These are phyloP conservation scores for Azolla pinnata DNA, from an alignment of 75 land plant species.

Conservation along the genomic window DNA sequence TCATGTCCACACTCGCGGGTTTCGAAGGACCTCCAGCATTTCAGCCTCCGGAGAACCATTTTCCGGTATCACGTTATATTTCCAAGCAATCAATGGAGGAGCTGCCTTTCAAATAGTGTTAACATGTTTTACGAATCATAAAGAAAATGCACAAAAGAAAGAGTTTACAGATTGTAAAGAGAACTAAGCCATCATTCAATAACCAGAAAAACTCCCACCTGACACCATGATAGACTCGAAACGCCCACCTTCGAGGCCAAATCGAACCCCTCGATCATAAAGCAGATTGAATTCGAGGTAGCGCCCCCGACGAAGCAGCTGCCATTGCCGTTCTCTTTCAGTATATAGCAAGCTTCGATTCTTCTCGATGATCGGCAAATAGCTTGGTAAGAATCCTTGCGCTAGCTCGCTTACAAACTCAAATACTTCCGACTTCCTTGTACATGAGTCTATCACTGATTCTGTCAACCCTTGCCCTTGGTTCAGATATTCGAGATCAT, in stretches of 20 bases:
- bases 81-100: slow-evolving; percentile 39
- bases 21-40: slow-evolving; percentile 17
- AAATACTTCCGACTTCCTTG: slow-evolving; percentile 10
- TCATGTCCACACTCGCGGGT: slow-evolving; percentile 25
- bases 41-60: slow-evolving; percentile 25
- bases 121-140: too few relatives aligned
- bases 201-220: slow-evolving; percentile 16
- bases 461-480: not conserved
- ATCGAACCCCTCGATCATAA: slow-evolving; percentile 39
- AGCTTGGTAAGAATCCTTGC: slow-evolving; percentile 34
- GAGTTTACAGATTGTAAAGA: not conserved
- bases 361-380: slow-evolving; percentile 25
- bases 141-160: not conserved
- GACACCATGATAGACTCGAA: slow-evolving; percentile 43
- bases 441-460: slow-evolving; percentile 1
- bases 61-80: slow-evolving; percentile 27
- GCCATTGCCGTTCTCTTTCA: slow-evolving; percentile 33
- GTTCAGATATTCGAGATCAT: slow-evolving; percentile 27
- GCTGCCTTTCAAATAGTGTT: slow-evolving; percentile 18
- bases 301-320: slow-evolving; percentile 35
- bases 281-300: slow-evolving; percentile 38
- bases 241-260: slow-evolving; percentile 40
- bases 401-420: slow-evolving; percentile 31
- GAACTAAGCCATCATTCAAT: too few relatives aligned
- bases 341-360: slow-evolving; percentile 18